Conservation (phyloP, 768 basidiomycete species). For the Neoboletus brunneissimus region DNA sequence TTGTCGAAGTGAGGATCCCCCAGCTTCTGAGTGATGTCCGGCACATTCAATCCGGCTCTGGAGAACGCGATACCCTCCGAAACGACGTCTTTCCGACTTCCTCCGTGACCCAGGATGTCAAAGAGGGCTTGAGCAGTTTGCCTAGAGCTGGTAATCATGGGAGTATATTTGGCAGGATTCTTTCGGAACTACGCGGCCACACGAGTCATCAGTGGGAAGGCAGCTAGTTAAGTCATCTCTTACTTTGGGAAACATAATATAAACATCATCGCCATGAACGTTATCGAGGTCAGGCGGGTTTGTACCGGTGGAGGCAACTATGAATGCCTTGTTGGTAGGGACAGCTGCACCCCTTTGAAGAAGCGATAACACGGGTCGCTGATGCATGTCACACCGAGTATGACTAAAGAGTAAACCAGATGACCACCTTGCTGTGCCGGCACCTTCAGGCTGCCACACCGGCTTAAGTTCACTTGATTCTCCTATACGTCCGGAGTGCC, state of each 20-base stretch:
- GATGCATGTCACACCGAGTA: neutral
- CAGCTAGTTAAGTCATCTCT: neutral
- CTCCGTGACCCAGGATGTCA: neutral
- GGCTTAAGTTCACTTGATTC: no score
- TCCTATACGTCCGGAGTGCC: no score
- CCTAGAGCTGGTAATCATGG: neutral
- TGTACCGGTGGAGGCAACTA: accelerated
- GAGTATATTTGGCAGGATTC: neutral
- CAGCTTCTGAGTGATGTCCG: neutral
- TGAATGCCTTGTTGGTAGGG: neutral
- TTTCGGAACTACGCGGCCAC: neutral
- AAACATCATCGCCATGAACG: neutral
- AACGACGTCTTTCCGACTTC: neutral
- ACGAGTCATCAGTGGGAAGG: neutral
- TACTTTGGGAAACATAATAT: neutral
- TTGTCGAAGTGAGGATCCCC: neutral
- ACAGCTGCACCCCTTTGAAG: neutral
- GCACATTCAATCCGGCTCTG: neutral
- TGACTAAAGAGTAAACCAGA: no score
- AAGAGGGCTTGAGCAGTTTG: neutral
- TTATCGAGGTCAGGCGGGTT: neutral
- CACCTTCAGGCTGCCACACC: no score
- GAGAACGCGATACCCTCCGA: neutral
- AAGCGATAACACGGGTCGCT: neutral
- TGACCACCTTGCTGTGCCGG: no score